Evolutionary conservation across 192 early-diverging fungal species (phyloP).

Genomic region (Coemansia sp.): DNA sequence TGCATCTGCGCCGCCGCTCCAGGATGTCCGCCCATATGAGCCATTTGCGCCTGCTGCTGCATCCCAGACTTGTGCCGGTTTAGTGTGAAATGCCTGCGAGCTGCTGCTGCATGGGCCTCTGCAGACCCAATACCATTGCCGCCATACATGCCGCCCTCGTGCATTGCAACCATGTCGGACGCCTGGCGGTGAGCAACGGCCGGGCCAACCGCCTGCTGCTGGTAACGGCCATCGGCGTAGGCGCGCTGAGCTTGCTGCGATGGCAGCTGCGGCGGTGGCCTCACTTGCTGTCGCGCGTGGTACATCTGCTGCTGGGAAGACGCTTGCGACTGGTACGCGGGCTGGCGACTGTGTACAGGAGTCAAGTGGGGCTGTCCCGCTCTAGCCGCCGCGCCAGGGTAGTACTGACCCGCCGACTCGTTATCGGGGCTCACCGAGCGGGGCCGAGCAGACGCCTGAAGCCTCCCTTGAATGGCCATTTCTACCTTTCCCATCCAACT

Average conservation of each 20-base stretch:
- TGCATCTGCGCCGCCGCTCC: not conserved
- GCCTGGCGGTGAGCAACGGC: not conserved
- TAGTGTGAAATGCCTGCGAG: not conserved
- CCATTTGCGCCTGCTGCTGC: not conserved
- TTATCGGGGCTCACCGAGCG: not conserved
- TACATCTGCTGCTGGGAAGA: not conserved
- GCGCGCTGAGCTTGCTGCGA: not conserved
- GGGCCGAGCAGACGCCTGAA: not conserved
- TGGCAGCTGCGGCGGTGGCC: conserved; percentile 2
- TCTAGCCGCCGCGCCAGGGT: not conserved
- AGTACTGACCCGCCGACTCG: conserved; percentile 1
- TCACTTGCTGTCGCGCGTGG: not conserved
- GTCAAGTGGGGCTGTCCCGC: not conserved
- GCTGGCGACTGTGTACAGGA: not conserved
- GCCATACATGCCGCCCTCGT: not conserved
- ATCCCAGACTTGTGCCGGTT: not conserved
- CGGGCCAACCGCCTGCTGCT: not conserved
- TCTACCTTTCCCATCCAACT: conserved; percentile 45
- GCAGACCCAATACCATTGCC: not conserved
- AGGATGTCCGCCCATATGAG: not conserved
- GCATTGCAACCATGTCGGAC: not conserved
- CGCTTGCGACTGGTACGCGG: not conserved
- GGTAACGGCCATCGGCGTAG: conserved; percentile 3
- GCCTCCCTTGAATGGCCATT: conserved; percentile 9
- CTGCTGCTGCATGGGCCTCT: not conserved